phyloP scores from a whole-genome alignment of 2,329 filamentous ascomycete species.

The Ophiostoma quercus region DNA sequence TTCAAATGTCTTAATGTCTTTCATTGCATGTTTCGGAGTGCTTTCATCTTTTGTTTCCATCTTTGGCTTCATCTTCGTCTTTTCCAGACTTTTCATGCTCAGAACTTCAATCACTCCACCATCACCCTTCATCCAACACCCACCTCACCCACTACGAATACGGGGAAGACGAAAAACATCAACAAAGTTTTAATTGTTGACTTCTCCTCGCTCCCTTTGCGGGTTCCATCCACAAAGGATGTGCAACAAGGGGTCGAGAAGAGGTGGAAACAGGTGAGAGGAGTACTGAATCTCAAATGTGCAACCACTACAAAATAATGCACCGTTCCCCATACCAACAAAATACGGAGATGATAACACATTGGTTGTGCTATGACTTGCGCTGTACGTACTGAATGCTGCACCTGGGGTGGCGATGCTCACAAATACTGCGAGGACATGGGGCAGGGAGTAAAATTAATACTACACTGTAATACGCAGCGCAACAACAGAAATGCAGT shows the following conservation, averaged over 20 bases:
- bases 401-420: conserved; percentile 9
- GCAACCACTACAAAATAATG: not conserved
- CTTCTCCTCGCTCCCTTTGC: not conserved
- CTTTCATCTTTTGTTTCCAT: not conserved
- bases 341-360: not conserved
- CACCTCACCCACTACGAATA: conserved; percentile 2
- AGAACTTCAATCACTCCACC: conserved; percentile 7
- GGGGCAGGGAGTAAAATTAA: not conserved
- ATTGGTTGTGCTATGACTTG: conserved; percentile 6
- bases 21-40: not conserved
- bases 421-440: conserved; percentile 10
- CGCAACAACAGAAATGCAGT: not conserved
- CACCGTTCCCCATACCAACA: not conserved
- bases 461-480: not conserved
- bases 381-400: not conserved
- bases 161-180: conserved; percentile 13
- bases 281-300: not conserved
- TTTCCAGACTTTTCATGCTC: not conserved
- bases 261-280: not conserved
- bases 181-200: not conserved
- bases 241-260: not conserved
- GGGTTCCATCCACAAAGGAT: conserved; percentile 10
- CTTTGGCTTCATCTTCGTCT: not conserved
- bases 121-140: not conserved
- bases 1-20: not conserved